Evolutionary conservation across 495 filamentous ascomycete species (phyloP).

Genomic region (Penicillium herquei): DNA sequence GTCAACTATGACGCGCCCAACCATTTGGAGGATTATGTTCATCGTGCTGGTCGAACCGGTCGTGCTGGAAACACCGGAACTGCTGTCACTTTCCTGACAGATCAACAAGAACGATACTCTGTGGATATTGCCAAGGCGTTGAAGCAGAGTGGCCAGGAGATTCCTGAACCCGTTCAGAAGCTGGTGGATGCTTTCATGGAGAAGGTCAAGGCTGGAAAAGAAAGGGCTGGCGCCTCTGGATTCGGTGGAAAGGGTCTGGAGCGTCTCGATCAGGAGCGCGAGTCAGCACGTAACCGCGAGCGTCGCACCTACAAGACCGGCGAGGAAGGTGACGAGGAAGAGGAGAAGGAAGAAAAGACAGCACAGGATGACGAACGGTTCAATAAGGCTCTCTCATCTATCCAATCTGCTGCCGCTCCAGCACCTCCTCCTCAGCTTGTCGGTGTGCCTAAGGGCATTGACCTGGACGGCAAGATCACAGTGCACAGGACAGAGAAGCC

Average conservation of each 20-base stretch:
- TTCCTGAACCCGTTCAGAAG: conserved; percentile 70
- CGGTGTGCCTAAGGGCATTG: conserved; percentile 61
- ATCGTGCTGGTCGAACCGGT: conserved; percentile 91
- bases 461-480: conserved; percentile 72
- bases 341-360: conserved; percentile 69
- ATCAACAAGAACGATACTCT: conserved; percentile 87
- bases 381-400: conserved; percentile 62
- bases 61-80: conserved; percentile 93
- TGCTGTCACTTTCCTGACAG: conserved; percentile 90
- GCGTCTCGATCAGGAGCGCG: conserved; percentile 84
- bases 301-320: conserved; percentile 87
- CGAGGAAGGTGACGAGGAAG: conserved; percentile 74
- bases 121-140: conserved; percentile 90
- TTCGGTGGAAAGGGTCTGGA: conserved; percentile 97
- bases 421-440: conserved; percentile 43
- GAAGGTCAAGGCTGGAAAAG: conserved; percentile 90
- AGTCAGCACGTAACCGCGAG: conserved; percentile 77
- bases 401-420: conserved; percentile 53
- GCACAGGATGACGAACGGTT: conserved; percentile 58
- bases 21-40: conserved; percentile 97
- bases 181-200: conserved; percentile 69
- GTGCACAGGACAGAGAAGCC: conserved; percentile 72
- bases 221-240: conserved; percentile 69
- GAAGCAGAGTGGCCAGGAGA: conserved; percentile 80
- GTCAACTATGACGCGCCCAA: conserved; percentile 97